Conservation (phyloP, 371 early-diverging fungal species). For the Rhizopus arrhizus region DNA sequence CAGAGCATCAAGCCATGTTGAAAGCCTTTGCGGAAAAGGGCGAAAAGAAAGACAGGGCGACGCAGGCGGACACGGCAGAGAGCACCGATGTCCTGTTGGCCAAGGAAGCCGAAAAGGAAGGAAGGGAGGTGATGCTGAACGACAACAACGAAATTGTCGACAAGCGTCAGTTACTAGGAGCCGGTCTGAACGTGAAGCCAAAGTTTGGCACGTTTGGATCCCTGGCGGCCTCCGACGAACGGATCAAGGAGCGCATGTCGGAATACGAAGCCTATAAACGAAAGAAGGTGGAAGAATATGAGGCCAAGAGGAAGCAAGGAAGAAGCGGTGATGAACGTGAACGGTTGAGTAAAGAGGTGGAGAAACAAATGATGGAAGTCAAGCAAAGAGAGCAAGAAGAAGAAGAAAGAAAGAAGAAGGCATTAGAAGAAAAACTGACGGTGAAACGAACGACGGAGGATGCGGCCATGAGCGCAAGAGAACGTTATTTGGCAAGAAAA, state of each 20-base stretch:
- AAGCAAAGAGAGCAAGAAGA: conserved; percentile 52
- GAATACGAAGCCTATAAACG: conserved; percentile 59
- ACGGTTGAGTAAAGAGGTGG: conserved; percentile 47
- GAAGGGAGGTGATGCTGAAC: conserved; percentile 61
- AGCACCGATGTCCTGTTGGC: conserved; percentile 38
- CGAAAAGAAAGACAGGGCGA: conserved; percentile 14
- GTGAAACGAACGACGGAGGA: conserved; percentile 71
- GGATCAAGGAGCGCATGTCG: conserved; percentile 46
- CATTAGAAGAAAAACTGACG: conserved; percentile 57
- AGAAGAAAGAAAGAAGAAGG: conserved; percentile 55
- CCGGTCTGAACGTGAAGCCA: conserved; percentile 75
- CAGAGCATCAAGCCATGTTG: conserved; percentile 39
- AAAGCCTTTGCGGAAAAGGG: conserved; percentile 30
- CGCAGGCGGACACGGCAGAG: conserved; percentile 3
- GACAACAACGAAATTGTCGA: conserved; percentile 82
- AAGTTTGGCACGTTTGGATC: conserved; percentile 42
- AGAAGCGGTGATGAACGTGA: conserved; percentile 40
- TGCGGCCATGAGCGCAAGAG: conserved; percentile 73
- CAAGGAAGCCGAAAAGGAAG: conserved; percentile 47
- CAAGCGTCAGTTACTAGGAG: conserved; percentile 73
- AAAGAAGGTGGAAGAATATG: conserved; percentile 50
- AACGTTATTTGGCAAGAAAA: conserved; percentile 78
- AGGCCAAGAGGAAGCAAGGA: conserved; percentile 26
- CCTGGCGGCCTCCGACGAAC: conserved; percentile 39
- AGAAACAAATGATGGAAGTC: conserved; percentile 60